Evolutionary conservation across 2,329 filamentous ascomycete genomes (phyloP), one percentile per base, ranked within the genome.

Genomic region (Colletotrichum phormii): DNA sequence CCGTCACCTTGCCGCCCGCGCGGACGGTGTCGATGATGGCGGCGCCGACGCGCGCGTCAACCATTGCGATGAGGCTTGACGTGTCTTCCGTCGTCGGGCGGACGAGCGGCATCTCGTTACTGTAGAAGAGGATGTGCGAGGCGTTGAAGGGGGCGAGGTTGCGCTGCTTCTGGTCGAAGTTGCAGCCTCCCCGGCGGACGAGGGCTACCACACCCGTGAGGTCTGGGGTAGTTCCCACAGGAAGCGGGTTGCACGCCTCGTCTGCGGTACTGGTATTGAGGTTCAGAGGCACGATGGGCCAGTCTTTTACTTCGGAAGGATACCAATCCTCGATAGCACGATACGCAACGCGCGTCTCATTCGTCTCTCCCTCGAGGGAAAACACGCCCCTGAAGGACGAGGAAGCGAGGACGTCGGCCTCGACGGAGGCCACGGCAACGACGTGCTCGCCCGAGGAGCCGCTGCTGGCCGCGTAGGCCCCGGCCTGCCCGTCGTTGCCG

Each of bases 401-500:
- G 1, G 64, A 60, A 1, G 69, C 67, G 24, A 74, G 37, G 0
- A 75, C 67, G 15, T 73, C 75, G 1, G 79, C 74, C 15, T 82
- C 78, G 54, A 86, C 79, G 0, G 86, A 85, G 12, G 84, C 86
- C 46, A 87, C 81, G 3, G 84, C 81, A 15, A 84, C 82, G 11
- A 85, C 83, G 7, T 82, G 79, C 62, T 80, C 81, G 12, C 84
- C 86, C 4, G 82, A 80, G 11, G 84, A 80, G 4, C 83, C 83
- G 29, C 79, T 80, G 60, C 79, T 81, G 33, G 80, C 79, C 57
- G 80, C 83, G 75, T 86, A 86, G 0, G 84, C 75, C 4, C 86
- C 86, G 15, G 77, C 73, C 5, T 78, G 77, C n/a, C 85, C 86
- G 37, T 82, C 78, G 70, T 88, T 88, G 22, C 86, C 86, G 4